Percentiles rank a stretch among this genome's conserved stretches.
Evolutionary conservation across 2,329 filamentous ascomycete species (phyloP).

Genomic region (Pestalotiopsis sp.): DNA sequence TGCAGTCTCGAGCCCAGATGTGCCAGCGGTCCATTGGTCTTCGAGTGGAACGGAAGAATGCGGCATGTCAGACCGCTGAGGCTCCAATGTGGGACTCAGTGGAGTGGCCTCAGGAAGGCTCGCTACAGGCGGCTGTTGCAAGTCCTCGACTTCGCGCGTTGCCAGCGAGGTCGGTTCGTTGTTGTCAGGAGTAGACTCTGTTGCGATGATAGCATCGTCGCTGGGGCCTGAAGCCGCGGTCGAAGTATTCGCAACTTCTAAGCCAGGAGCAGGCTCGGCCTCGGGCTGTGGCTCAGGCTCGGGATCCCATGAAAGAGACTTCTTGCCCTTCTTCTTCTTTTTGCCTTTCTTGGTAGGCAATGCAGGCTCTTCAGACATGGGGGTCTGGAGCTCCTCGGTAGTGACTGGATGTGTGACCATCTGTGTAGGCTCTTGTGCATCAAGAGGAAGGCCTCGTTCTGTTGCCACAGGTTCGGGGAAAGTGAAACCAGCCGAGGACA

Average conservation of each 20-base stretch:
- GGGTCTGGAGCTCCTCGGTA: not conserved
- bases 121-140: not conserved
- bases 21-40: constrained; percentile 14
- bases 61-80: constrained; percentile 5
- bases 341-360: constrained; percentile 32
- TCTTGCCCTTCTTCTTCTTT: constrained; percentile 29
- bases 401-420: not conserved
- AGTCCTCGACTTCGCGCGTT: not conserved
- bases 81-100: not conserved
- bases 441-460: not conserved
- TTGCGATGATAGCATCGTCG: not conserved
- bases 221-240: not conserved
- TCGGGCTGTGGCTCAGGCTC: constrained; percentile 11
- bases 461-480: not conserved
- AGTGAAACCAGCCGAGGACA: not conserved
- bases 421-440: not conserved
- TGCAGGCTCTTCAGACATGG: not conserved
- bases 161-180: not conserved
- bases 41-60: constrained; percentile 11
- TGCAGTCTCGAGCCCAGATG: constrained; percentile 1
- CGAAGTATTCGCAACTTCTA: not conserved
- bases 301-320: constrained; percentile 16
- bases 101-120: not conserved
- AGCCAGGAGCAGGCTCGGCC: not conserved
- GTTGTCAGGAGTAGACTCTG: not conserved